phyloP scores from a whole-genome alignment of 2,329 filamentous ascomycete species.

The Leptographium lundbergii region DNA sequence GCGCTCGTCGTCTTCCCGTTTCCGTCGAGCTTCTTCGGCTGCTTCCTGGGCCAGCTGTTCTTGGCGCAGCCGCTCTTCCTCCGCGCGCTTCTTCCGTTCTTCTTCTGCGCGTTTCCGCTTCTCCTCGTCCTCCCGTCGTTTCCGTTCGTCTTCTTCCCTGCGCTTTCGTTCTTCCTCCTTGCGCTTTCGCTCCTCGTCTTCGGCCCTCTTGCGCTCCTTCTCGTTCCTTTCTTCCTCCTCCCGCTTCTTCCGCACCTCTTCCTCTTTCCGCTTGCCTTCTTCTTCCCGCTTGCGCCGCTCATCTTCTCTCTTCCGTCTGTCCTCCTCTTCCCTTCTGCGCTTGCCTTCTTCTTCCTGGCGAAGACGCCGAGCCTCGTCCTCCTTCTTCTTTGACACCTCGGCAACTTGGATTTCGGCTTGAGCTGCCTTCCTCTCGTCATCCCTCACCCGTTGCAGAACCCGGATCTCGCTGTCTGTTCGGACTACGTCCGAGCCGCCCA shows the following conservation, averaged over 20 bases:
- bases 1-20: slow-evolving; percentile 39
- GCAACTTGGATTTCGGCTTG: slow-evolving; percentile 11
- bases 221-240: slow-evolving; percentile 16
- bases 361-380: slow-evolving; percentile 20
- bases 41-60: slow-evolving; percentile 35
- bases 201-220: slow-evolving; percentile 17
- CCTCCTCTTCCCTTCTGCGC: slow-evolving; percentile 22
- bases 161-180: slow-evolving; percentile 13
- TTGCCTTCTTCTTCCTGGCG: slow-evolving; percentile 23
- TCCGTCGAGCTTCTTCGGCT: slow-evolving; percentile 34
- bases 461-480: background rate
- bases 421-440: slow-evolving; percentile 18
- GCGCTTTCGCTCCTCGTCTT: slow-evolving; percentile 21
- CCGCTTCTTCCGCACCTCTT: slow-evolving; percentile 17
- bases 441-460: slow-evolving; percentile 14
- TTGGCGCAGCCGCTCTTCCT: slow-evolving; percentile 31
- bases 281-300: slow-evolving; percentile 22
- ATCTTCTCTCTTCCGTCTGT: slow-evolving; percentile 21
- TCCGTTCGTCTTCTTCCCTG: slow-evolving; percentile 16
- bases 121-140: slow-evolving; percentile 22
- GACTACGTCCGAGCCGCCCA: background rate
- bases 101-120: slow-evolving; percentile 18
- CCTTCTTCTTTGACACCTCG: slow-evolving; percentile 18
- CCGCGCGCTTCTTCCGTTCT: slow-evolving; percentile 23
- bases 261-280: slow-evolving; percentile 18